Base-by-base conservation (phyloP, 768 basidiomycete species). In the Termitomyces sp. region DNA sequence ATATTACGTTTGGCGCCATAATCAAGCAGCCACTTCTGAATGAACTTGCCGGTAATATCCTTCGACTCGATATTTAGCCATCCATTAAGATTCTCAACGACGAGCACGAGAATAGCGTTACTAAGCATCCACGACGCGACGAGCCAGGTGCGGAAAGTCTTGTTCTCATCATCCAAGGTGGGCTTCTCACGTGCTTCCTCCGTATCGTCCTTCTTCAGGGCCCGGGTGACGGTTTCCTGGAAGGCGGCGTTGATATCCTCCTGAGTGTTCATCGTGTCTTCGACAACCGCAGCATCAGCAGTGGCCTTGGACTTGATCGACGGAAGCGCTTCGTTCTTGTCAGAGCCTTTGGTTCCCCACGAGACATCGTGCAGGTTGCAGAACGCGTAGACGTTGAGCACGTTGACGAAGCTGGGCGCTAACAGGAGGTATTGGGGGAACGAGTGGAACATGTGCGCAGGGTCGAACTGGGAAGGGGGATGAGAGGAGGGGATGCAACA, bases 361-460 rank as follows among this genome's bases (percentile, higher is more conserved):
- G 88, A 91, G 16, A 92, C 90, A 71, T 94, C 94, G 70, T 92
- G 93, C 72, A 97, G 76, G 74, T 97, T 97, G 75, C 94, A 96
- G 80, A 98, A 98, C 1, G 95, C 94, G 68, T 98, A 98, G 43
- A 95, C 90, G 72, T 96, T 96, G 60, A 95, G 81, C 45, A 98
- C 88, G 68, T 97, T 98, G 54, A 88, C 92, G 76, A 97, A 96
- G 64, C 88, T 91, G 2, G 92, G 92, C 4, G 95, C 95, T 56
- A 98, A 71, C 65, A 85, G 84, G 52, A 96, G 74, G 69, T 95
- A 96, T 69, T 95, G 95, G 63, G 87, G 76, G 80, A 97, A 94
- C 63, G 92, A 94, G 36, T 91, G 90, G 73, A 95, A 87, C 87
- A 98, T 89, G 72, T 98, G 95, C 91, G 94, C 95, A 3, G 95